Base-by-base conservation (phyloP, 2,329 filamentous ascomycete species). In the Fusarium scirpi region DNA sequence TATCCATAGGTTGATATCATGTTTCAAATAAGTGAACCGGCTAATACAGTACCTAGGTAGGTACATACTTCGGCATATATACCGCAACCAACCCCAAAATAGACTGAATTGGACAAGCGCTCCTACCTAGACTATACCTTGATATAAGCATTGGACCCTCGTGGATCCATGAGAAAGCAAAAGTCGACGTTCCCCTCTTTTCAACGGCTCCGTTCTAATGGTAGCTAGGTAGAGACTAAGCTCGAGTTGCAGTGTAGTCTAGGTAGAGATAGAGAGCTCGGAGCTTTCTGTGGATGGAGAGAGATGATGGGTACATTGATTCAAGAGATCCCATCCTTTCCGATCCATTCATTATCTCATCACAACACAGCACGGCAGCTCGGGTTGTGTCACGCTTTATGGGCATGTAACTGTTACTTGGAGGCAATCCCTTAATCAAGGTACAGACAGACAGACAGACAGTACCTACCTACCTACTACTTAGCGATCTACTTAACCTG, bases 401-500 rank as follows among this genome's bases (percentile, higher is more conserved):
- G 9, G 18, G 24, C 49, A 52, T 52, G 49, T 43, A 53, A 41
- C 49, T 53, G 24, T 43, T 43, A 53, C 24, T 43, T 11, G 15
- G 27, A 52, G 24, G 18, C 27, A 41, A 27, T 22, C 20, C 34
- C 34, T 43, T 41, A n/a, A 43, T 53, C 49, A 53, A 29, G 32
- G 49, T 43, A 53, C 34, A 32, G 15, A 32, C 15, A n/a, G 34
- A 38, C 34, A n/a, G 34, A 25, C 24, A 25, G 32, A 38, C 32
- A 34, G 32, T n/a, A n/a, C 34, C 34, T 53, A 43, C 27, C 32
- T n/a, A 41, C n/a, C 49, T 29, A 41, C n/a, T 27, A 53, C 13
- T 55, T 46, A 22, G 30, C 20, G 30, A 64, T 32, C 27, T 55
- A 22, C 22, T 62, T 48, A 44, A 66, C 54, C 55, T 41, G 34